phyloP scores from a whole-genome alignment of 83 land plant genomes.

The Thuja plicata region DNA sequence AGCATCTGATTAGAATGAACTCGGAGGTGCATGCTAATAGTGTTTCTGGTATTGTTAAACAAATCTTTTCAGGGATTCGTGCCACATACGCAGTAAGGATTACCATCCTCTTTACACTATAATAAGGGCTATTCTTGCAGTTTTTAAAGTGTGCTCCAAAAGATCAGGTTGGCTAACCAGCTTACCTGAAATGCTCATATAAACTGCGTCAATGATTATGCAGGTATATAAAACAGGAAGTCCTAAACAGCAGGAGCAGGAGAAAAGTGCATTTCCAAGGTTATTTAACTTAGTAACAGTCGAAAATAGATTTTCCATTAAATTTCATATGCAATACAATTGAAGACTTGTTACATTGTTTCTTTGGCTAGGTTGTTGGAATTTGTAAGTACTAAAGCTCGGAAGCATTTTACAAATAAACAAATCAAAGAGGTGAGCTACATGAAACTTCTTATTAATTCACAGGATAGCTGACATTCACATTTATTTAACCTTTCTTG shows the following conservation, averaged over 20 bases:
- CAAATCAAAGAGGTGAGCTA: slow-evolving; percentile 57
- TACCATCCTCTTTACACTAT: slow-evolving; percentile 4
- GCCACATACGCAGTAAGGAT: slow-evolving; percentile 65
- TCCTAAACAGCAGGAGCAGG: slow-evolving; percentile 37
- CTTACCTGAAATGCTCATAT: neutral
- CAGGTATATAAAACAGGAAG: slow-evolving; percentile 41
- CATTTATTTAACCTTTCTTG: neutral
- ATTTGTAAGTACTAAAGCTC: slow-evolving; percentile 34
- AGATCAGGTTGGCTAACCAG: slow-evolving; percentile 2
- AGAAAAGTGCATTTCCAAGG: slow-evolving; percentile 45
- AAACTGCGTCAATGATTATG: neutral
- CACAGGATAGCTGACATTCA: neutral
- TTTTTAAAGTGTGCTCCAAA: neutral
- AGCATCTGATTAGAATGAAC: slow-evolving; percentile 28
- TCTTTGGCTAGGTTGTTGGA: slow-evolving; percentile 43
- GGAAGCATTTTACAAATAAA: slow-evolving; percentile 40
- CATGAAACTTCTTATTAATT: neutral
- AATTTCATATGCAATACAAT: neutral
- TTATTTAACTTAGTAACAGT: neutral
- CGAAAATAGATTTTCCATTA: neutral
- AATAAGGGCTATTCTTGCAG: slow-evolving; percentile 4
- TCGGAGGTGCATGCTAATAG: slow-evolving; percentile 21
- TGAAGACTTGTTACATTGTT: neutral
- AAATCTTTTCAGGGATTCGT: slow-evolving; percentile 48
- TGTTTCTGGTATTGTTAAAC: slow-evolving; percentile 38